Conservation (phyloP, 495 filamentous ascomycete genomes). For the Glonium stellatum region DNA sequence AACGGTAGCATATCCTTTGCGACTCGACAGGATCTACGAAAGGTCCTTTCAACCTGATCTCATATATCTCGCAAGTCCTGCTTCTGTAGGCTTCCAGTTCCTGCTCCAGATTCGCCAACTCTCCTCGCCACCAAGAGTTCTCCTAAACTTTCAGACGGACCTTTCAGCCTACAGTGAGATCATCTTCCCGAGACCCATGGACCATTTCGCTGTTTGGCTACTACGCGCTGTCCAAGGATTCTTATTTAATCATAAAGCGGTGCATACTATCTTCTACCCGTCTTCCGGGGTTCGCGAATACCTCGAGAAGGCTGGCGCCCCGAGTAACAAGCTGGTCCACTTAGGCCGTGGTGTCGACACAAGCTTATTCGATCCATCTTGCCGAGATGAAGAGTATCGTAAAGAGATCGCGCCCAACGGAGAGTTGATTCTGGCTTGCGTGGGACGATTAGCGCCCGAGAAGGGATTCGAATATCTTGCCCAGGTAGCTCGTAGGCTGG, state of each 20-base stretch:
- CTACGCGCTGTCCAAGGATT: slow-evolving; percentile 52
- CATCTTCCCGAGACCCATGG: slow-evolving; percentile 52
- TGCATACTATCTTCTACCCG: slow-evolving; percentile 57
- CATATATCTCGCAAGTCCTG: slow-evolving; percentile 58
- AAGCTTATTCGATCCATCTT: slow-evolving; percentile 45
- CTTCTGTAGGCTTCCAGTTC: slow-evolving; percentile 58
- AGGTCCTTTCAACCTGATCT: slow-evolving; percentile 51
- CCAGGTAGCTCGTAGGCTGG: slow-evolving; percentile 42
- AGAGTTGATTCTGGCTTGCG: slow-evolving; percentile 53
- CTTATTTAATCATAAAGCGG: slow-evolving; percentile 49
- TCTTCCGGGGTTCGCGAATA: slow-evolving; percentile 50
- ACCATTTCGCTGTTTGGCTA: slow-evolving; percentile 47
- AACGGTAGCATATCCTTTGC: slow-evolving; percentile 56
- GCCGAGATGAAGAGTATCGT: slow-evolving; percentile 43
- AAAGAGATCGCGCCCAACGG: slow-evolving; percentile 47
- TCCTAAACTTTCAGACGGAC: slow-evolving; percentile 62
- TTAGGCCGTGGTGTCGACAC: slow-evolving; percentile 58
- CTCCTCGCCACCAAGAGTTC: slow-evolving; percentile 44
- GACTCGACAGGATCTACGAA: slow-evolving; percentile 46
- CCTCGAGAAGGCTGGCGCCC: slow-evolving; percentile 45
- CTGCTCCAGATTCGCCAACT: slow-evolving; percentile 53
- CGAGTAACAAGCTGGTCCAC: slow-evolving; percentile 44
- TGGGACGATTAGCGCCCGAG: slow-evolving; percentile 55
- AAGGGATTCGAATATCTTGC: slow-evolving; percentile 60
- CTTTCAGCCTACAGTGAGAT: slow-evolving; percentile 56